Evolutionary conservation across 2,329 filamentous ascomycete genomes (phyloP), one percentile per base, ranked within the genome.

Genomic region (Lachnellula occidentalis): DNA sequence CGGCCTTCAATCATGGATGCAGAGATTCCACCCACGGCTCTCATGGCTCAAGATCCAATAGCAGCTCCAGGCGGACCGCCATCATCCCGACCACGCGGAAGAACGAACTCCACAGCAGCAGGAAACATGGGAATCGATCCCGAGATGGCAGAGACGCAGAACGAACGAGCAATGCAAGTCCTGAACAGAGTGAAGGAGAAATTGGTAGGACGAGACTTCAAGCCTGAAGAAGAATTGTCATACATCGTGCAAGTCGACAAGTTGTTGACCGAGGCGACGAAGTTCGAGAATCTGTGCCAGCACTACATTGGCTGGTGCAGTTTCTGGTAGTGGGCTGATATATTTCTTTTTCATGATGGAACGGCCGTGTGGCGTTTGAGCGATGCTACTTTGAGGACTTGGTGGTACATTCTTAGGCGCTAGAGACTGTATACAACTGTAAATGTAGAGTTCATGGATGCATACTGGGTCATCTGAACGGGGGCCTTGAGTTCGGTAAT

Each of bases 241-340:
- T 85, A 95, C 21, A 85, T 89, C 53, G 83, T 84, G 58, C 94
- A 99, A 74, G 95, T 99, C 5, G 92, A 96, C 72, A 92, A 95
- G 71, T 76, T 99, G 66, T 88, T 99, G 64, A 86, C 88, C 58
- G 92, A 99, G 76, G 94, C 94, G 21, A 99, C 94, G 6, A 96
- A 94, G 68, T 78, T 97, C 65, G 94, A 97, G 79, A 97, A 97
- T 71, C 76, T 99, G 58, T 99, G 94, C 70, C 94, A 97, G 77
- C 94, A 97, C 76, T 99, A 96, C 71, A 96, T 97, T 65, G 94
- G 94, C 60, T 97, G 92, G 92, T 97, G 92, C 74, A 95, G 90
- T 73, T 97, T 96, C 79, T 97, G 92, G 92, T 97, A 56, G 14
- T 31, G 27, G 27, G 9, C 9, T 31, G 9, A 31, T 31, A 31